phyloP scores from a whole-genome alignment of 805 yeast species.

The Starmerella geochares region DNA sequence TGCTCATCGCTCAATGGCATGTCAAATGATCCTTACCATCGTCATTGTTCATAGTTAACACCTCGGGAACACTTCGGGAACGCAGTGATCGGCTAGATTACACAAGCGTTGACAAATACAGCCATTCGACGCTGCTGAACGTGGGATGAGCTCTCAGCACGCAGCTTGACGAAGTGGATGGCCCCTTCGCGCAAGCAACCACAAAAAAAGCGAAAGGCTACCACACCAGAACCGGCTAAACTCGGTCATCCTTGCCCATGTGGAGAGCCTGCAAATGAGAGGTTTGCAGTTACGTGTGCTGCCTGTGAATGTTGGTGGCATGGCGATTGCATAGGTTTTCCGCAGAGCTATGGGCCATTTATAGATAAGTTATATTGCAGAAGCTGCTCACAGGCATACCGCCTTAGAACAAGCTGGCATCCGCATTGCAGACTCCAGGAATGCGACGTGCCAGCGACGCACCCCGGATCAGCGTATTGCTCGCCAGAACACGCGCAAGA shows the following conservation, averaged over 20 bases:
- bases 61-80: no score
- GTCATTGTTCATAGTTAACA: no score
- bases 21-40: no score
- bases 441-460: not conserved
- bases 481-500: conserved; percentile 6
- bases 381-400: not conserved
- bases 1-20: no score
- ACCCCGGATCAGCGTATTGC: conserved; percentile 3
- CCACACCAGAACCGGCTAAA: not conserved
- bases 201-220: not conserved
- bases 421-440: conserved; percentile 9
- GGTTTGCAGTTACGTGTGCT: conserved; percentile 10
- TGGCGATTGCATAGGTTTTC: conserved; percentile 11
- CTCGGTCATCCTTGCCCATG: conserved; percentile 3
- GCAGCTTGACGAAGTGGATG: not conserved
- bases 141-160: not conserved
- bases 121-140: no score
- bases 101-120: not conserved
- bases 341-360: not conserved
- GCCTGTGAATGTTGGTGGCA: conserved; percentile 17
- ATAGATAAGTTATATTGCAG: conserved; percentile 6
- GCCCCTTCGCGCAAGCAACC: conserved; percentile 5
- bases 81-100: no score
- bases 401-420: not conserved
- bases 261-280: conserved; percentile 4